phyloP scores from a whole-genome alignment of 768 basidiomycete genomes.

The Trametes cubensis region DNA sequence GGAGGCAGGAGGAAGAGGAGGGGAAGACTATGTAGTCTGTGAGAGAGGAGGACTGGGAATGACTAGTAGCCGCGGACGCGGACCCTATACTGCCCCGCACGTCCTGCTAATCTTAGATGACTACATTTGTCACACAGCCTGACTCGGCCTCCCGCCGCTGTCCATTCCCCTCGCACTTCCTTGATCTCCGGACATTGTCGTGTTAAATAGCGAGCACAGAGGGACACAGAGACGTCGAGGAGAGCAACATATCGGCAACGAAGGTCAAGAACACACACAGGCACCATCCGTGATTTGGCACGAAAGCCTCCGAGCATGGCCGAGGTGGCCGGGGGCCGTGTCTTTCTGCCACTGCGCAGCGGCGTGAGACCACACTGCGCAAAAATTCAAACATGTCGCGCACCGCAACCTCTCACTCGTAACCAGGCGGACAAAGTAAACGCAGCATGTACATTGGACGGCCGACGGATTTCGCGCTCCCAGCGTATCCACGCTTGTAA shows the following conservation, averaged over 20 bases:
- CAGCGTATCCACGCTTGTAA: not conserved
- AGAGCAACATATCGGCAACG: no score
- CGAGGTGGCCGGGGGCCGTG: not conserved
- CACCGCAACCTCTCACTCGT: constrained; percentile 1
- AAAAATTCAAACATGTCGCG: constrained; percentile 7
- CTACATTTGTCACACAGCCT: constrained; percentile 17
- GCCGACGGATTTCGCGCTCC: not conserved
- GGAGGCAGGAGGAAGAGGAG: constrained; percentile 11
- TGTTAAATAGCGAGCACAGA: not conserved
- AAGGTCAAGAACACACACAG: not conserved
- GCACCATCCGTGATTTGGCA: not conserved
- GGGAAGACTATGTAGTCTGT: constrained; percentile 18
- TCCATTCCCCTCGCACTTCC: not conserved
- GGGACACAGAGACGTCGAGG: no score
- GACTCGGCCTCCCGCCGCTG: constrained; percentile 15
- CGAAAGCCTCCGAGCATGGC: not conserved
- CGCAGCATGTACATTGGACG: not conserved
- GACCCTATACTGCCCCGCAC: constrained; percentile 13
- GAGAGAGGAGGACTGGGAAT: constrained; percentile 15
- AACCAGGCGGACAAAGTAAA: constrained; percentile 8
- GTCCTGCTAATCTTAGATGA: constrained; percentile 17
- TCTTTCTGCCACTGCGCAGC: not conserved
- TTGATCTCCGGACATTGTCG: not conserved
- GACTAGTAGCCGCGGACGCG: constrained; percentile 7
- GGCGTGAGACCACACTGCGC: constrained; percentile 6